Evolutionary conservation across 148 eudicot species (phyloP).

Genomic region (Chenopodium formosanum): DNA sequence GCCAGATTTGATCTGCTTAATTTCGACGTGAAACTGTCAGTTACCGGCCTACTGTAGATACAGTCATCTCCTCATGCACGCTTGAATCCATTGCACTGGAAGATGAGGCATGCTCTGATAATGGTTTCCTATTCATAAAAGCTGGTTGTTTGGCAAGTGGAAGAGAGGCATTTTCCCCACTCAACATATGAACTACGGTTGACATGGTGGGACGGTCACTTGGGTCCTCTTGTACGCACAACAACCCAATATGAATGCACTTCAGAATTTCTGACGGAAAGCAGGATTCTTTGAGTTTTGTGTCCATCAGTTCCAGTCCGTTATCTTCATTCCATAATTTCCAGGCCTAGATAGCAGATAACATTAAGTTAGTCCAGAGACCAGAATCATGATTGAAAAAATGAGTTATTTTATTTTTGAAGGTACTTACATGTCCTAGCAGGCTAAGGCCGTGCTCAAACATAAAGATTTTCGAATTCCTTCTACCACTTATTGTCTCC

Average conservation of each 20-base stretch:
- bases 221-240: conserved; percentile 27
- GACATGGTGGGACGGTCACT: conserved; percentile 28
- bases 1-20: not conserved
- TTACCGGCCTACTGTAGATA: not conserved
- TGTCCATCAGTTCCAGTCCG: conserved; percentile 23
- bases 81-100: conserved; percentile 13
- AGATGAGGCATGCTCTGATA: conserved; percentile 20
- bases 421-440: conserved; percentile 26
- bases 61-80: not conserved
- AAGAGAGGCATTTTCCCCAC: conserved; percentile 17
- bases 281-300: conserved; percentile 17
- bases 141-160: conserved; percentile 28
- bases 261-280: conserved; percentile 17
- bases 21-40: not conserved
- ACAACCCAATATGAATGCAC: conserved; percentile 25
- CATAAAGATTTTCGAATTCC: conserved; percentile 22
- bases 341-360: conserved; percentile 22
- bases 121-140: conserved; percentile 7
- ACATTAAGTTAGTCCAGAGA: not conserved
- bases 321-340: conserved; percentile 30
- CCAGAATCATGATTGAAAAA: not conserved
- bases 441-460: conserved; percentile 24
- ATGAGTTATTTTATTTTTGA: not conserved
- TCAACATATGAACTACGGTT: conserved; percentile 21
- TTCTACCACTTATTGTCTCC: conserved; percentile 34